These are phyloP conservation scores for Gnomoniopsis smithogilvyi DNA, from an alignment of 2,329 filamentous ascomycete genomes.

Conservation along the genomic window DNA sequence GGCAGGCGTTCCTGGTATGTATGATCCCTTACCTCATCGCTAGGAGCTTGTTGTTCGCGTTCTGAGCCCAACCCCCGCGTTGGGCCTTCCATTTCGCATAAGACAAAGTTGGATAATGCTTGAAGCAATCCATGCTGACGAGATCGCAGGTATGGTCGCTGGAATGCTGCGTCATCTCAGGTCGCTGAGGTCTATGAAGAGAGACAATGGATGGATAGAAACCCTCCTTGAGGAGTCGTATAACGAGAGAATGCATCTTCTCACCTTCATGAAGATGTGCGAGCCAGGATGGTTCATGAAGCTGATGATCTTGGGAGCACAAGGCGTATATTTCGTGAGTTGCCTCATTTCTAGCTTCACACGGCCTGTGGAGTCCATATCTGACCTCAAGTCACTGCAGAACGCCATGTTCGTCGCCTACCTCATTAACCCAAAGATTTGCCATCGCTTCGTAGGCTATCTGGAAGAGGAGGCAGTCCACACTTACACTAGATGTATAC, in stretches of 20 bases:
- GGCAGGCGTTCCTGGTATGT: too few species aligned
- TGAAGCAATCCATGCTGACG: too few species aligned
- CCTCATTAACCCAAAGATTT: conserved; percentile 79
- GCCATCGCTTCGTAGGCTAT: conserved; percentile 94
- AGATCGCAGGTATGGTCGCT: conserved; percentile 94
- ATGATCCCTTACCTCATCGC: too few species aligned
- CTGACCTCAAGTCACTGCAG: neutral
- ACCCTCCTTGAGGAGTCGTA: conserved; percentile 85
- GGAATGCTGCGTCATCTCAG: conserved; percentile 90
- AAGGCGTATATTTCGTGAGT: conserved; percentile 85
- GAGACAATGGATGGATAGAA: conserved; percentile 97
- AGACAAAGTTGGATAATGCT: too few species aligned
- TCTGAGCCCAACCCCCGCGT: too few species aligned
- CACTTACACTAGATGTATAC: conserved; percentile 87
- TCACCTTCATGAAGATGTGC: conserved; percentile 90
- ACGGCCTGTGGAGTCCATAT: too few species aligned
- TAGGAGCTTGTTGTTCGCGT: too few species aligned
- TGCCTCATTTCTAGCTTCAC: neutral
- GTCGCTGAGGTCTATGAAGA: conserved; percentile 78
- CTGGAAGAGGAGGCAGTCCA: conserved; percentile 96
- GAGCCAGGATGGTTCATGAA: conserved; percentile 79
- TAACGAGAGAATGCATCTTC: conserved; percentile 89
- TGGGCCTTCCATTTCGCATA: too few species aligned
- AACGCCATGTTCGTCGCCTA: conserved; percentile 90
- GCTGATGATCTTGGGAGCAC: conserved; percentile 83